Conservation (phyloP, 2,329 filamentous ascomycete species). For the Didymella sp. region DNA sequence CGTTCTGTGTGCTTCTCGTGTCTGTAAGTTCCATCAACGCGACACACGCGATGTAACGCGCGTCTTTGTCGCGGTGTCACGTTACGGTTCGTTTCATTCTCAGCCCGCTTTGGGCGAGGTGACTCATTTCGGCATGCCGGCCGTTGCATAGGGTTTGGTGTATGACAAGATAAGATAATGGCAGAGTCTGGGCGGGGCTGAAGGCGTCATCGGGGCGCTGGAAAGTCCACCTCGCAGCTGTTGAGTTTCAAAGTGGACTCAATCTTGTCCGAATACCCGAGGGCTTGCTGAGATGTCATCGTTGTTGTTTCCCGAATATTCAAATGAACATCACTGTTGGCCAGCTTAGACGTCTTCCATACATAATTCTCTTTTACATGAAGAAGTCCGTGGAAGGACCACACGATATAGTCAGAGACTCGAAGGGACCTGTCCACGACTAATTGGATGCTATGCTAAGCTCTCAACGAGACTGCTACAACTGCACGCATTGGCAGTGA, state of each 20-base stretch:
- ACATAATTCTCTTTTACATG: background rate
- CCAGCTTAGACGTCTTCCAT: background rate
- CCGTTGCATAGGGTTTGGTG: constrained; percentile 11
- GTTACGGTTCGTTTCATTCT: constrained; percentile 10
- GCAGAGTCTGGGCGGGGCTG: constrained; percentile 5
- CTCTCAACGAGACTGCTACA: background rate
- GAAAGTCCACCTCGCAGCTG: constrained; percentile 3
- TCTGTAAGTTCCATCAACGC: constrained; percentile 11
- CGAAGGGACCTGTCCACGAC: background rate
- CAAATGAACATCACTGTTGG: background rate
- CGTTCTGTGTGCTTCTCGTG: background rate
- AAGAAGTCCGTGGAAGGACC: too few species aligned
- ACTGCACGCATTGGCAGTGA: background rate
- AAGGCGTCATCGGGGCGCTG: constrained; percentile 8
- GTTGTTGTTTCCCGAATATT: background rate
- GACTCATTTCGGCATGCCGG: constrained; percentile 16
- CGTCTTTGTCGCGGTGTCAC: constrained; percentile 20
- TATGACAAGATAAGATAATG: constrained; percentile 5
- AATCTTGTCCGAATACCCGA: background rate
- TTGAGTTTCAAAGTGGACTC: constrained; percentile 5
- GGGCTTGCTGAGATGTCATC: background rate
- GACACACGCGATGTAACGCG: constrained; percentile 21
- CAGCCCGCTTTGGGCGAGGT: constrained; percentile 7
- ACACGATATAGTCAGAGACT: too few species aligned
- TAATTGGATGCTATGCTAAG: background rate